These are phyloP conservation scores for Nakazawaea ernobii DNA, from an alignment of 805 yeast species.

Conservation along the genomic window DNA sequence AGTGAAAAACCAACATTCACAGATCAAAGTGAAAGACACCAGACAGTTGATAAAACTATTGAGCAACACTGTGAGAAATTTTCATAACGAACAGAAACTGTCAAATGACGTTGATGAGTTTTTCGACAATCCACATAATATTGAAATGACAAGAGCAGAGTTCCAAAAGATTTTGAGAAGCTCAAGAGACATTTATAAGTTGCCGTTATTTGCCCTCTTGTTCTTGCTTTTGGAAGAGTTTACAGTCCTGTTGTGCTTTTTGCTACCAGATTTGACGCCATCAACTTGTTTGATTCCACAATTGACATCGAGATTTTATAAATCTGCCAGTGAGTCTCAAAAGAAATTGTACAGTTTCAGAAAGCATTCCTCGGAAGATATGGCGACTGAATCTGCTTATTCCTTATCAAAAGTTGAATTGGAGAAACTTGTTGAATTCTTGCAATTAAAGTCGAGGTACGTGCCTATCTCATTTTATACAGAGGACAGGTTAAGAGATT, in stretches of 20 bases:
- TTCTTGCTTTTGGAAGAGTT: constrained; percentile 51
- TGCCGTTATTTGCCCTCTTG: constrained; percentile 54
- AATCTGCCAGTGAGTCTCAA: constrained; percentile 18
- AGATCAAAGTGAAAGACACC: constrained; percentile 14
- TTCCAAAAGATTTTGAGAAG: constrained; percentile 48
- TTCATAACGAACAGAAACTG: constrained; percentile 15
- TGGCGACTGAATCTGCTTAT: constrained; percentile 41
- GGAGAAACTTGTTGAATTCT: constrained; percentile 26
- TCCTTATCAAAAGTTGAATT: constrained; percentile 35
- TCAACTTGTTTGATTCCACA: constrained; percentile 54
- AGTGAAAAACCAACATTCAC: constrained; percentile 15
- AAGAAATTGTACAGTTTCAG: constrained; percentile 12
- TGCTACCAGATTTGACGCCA: constrained; percentile 54
- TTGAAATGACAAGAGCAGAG: constrained; percentile 31
- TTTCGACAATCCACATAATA: constrained; percentile 1
- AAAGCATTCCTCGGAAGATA: constrained; percentile 14
- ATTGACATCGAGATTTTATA: constrained; percentile 35
- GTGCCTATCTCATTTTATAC: constrained; percentile 34
- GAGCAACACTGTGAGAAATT: constrained; percentile 18
- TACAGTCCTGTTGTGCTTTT: constrained; percentile 46
- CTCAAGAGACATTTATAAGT: constrained; percentile 39
- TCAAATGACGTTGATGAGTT: constrained; percentile 10
- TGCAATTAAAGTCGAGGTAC: constrained; percentile 34
- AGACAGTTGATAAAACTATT: constrained; percentile 20
- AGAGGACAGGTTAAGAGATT: constrained; percentile 28